phyloP scores from a whole-genome alignment of 176 grass and related monocot genomes.

The Melocanna baccifera region DNA sequence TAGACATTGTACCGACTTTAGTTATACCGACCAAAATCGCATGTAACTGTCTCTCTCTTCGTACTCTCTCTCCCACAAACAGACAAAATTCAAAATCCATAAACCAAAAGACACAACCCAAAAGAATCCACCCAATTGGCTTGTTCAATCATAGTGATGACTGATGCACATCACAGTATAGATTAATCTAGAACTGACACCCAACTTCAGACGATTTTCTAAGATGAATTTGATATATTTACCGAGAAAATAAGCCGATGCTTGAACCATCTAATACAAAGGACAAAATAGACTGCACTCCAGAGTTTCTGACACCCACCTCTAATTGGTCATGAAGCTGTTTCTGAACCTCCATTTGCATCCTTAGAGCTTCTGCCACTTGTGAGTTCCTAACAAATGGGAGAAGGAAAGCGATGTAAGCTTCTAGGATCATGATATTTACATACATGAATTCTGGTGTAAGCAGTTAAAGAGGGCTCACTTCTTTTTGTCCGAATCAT shows the following conservation, averaged over 20 bases:
- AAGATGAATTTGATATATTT: not conserved
- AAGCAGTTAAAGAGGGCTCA: conserved; percentile 19
- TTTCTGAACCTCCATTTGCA: conserved; percentile 96
- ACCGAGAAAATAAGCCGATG: not conserved
- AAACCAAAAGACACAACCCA: too few relatives aligned
- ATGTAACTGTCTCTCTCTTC: too few relatives aligned
- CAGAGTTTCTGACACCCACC: conserved; percentile 41
- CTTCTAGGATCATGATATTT: not conserved
- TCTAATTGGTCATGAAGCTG: conserved; percentile 92
- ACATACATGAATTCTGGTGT: not conserved
- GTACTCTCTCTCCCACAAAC: too few relatives aligned
- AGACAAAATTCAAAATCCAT: too few relatives aligned
- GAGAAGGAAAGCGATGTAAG: not conserved
- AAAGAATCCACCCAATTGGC: too few relatives aligned
- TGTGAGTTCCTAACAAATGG: conserved; percentile 47
- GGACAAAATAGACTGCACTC: not conserved
- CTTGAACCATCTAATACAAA: not conserved
- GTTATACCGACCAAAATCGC: too few relatives aligned
- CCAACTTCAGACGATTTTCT: not conserved
- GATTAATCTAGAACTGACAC: not conserved
- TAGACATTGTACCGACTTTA: too few relatives aligned
- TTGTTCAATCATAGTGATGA: not conserved
- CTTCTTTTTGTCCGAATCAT: conserved; percentile 48
- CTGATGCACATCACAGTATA: not conserved
- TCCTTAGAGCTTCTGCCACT: conserved; percentile 77